Evolutionary conservation across 768 basidiomycete species (phyloP).

Genomic region (Erythrobasidium yunnanense): DNA sequence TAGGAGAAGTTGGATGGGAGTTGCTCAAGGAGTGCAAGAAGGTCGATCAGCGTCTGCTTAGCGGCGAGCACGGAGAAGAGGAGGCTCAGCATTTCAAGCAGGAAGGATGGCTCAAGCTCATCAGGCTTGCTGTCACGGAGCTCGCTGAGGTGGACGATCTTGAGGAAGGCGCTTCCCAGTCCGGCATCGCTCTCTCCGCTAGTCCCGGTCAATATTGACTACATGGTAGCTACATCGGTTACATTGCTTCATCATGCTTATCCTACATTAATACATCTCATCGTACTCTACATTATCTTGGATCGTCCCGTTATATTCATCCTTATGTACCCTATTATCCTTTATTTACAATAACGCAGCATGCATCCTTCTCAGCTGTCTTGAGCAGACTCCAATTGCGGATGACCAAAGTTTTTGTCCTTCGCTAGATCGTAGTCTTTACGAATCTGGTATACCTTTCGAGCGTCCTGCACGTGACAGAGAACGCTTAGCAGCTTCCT

Average conservation of each 20-base stretch:
- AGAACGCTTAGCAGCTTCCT: no score
- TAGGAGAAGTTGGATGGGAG: constrained; percentile 36
- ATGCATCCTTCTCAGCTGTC: no score
- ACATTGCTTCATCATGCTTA: no score
- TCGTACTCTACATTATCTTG: no score
- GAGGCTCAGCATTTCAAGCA: background rate
- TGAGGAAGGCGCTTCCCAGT: constrained; percentile 8
- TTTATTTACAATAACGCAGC: no score
- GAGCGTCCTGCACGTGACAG: constrained; percentile 3
- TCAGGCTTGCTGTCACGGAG: constrained; percentile 6
- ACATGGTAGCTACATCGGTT: constrained; percentile 4
- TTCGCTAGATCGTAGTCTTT: background rate
- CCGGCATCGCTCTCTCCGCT: no score
- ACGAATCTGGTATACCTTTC: constrained; percentile 11
- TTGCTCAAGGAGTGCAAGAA: constrained; percentile 27
- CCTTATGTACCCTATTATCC: no score
- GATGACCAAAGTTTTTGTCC: background rate
- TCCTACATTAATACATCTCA: no score
- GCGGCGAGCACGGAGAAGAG: background rate
- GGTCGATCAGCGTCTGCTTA: background rate
- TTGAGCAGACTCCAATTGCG: no score
- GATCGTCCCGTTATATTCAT: no score
- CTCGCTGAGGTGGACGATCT: constrained; percentile 23
- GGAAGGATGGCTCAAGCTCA: constrained; percentile 12
- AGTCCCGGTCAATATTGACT: background rate